Evolutionary conservation across 1,284 basidiomycete species (phyloP), one percentile per base, ranked within the genome.

Genomic region (Ceraceosorus guamensis): DNA sequence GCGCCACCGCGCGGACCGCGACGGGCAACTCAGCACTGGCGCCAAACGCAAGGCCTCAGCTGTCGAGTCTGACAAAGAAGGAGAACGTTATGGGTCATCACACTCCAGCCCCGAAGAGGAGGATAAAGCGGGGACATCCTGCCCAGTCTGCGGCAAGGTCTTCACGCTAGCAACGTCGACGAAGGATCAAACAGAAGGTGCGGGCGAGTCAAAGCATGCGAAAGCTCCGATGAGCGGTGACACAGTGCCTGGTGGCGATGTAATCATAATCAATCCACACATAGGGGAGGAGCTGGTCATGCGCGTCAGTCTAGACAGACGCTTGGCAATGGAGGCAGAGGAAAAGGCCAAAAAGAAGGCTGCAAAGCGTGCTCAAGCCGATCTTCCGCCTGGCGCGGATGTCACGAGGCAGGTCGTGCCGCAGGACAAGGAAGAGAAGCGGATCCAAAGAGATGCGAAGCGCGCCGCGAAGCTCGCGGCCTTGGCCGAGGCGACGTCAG

Each of bases 131-230:
- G 8, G 47, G 7, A 50, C 30, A 33, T 14, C 30, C 18, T 75
- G 73, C 46, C 73, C 73, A 0, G 50, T 67, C 11, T 72, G 68
- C 37, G 56, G 52, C 8, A 59, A 52, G 32, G 18, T 49, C 2
- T 75, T 73, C 64, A 67, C 67, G 50, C 53, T 55, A 59, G 35
- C 35, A 57, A 43, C 39, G 50, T 0, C 49, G 55, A 11, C 18
- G 34, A 62, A 55, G 0, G 56, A 44, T 2, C 57, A 65, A 16
- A 55, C 73, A 5, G 63, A 71, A 4, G 58, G 60, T 5, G 58
- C 73, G 48, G 70, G 73, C 35, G 69, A 69, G 2, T 16, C 52
- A 0, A 35, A 44, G 3, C 49, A 46, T 4, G 63, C 67, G 45
- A 57, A 68, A 46, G 45, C 37, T 1, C 57, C 54, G 41, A n/a